Evolutionary conservation across 129 eudicot species (phyloP).

Genomic region (Ambrosia trifida): DNA sequence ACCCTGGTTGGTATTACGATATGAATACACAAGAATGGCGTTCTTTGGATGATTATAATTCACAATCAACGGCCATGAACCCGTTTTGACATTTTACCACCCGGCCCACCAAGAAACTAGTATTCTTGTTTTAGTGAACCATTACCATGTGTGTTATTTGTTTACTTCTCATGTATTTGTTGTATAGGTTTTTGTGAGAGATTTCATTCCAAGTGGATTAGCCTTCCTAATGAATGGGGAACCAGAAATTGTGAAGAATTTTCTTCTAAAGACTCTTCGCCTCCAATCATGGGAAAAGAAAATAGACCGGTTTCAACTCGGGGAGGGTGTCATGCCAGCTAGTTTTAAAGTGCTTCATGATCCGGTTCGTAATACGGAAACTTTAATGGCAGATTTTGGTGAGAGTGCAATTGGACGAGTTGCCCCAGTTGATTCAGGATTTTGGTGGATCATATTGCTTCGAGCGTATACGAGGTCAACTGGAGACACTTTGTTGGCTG

Average conservation of each 20-base stretch:
- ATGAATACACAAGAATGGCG: too few species aligned
- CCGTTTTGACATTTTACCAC: too few species aligned
- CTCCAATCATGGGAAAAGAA: slow-evolving; percentile 96
- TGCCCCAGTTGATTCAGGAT: slow-evolving; percentile 94
- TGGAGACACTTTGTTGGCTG: slow-evolving; percentile 86
- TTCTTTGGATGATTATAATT: too few species aligned
- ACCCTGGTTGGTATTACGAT: too few species aligned
- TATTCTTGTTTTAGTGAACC: too few species aligned
- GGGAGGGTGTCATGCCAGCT: slow-evolving; percentile 99
- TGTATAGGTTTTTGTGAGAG: slow-evolving; percentile 69
- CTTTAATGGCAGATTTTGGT: slow-evolving; percentile 90
- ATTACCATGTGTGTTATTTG: too few species aligned
- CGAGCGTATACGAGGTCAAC: slow-evolving; percentile 91
- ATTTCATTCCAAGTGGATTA: slow-evolving; percentile 89
- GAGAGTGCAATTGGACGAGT: slow-evolving; percentile 97
- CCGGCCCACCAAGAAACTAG: background rate
- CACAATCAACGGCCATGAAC: too few species aligned
- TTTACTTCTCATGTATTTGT: background rate
- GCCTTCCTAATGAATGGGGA: slow-evolving; percentile 93
- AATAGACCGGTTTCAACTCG: slow-evolving; percentile 80
- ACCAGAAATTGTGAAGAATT: slow-evolving; percentile 85
- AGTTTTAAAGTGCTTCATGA: slow-evolving; percentile 95
- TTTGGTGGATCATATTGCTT: slow-evolving; percentile 97
- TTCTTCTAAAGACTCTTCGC: slow-evolving; percentile 82
- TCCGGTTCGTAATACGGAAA: slow-evolving; percentile 75